Evolutionary conservation across 306 rosid species (phyloP), one percentile per base, ranked within the genome.

Genomic region (Canavalia gladiata): DNA sequence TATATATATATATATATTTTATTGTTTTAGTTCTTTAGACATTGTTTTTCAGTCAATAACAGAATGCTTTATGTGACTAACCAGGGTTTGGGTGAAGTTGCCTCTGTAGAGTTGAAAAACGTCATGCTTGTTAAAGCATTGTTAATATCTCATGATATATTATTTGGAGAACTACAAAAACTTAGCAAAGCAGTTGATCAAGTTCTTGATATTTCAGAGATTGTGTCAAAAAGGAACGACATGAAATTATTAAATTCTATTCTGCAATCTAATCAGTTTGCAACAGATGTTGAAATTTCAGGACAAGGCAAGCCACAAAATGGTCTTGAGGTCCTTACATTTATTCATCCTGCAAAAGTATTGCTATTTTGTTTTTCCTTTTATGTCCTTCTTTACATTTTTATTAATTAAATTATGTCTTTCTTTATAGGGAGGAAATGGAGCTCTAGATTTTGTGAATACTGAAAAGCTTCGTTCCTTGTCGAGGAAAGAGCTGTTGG

Each of bases 121-220:
- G 74, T 75, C 83, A 82, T 85, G 89, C 87, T 85, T 78, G 59
- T 88, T 60, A 92, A 89, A 68, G 89, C 94, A 74, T 83, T 94
- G 63, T 60, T 94, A 75, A 63, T 88, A 74, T 89, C 95, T 63
- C 92, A 90, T 82, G 92, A 89, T 83, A 82, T 86, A 73, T 82
- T 94, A 80, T 87, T 92, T 76, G 94, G 90, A 87, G 98, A 92
- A 86, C 81, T 91, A 28, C 89, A 45, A 73, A 90, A 84, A 75
- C 84, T 94, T 46, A 86, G 92, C 90, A 84, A 88, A 79, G 94
- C 89, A 47, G 69, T 89, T 77, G 91, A 73, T 86, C 84, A 83
- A 76, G 64, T 86, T 35, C 43, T 90, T 83, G 92, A 94, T 84
- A 83, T 88, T 87, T 78, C 89, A 67, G 94, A 90, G 71, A 88